Evolutionary conservation across 176 grass and related monocot species (phyloP).

Genomic region (Ananas comosus): DNA sequence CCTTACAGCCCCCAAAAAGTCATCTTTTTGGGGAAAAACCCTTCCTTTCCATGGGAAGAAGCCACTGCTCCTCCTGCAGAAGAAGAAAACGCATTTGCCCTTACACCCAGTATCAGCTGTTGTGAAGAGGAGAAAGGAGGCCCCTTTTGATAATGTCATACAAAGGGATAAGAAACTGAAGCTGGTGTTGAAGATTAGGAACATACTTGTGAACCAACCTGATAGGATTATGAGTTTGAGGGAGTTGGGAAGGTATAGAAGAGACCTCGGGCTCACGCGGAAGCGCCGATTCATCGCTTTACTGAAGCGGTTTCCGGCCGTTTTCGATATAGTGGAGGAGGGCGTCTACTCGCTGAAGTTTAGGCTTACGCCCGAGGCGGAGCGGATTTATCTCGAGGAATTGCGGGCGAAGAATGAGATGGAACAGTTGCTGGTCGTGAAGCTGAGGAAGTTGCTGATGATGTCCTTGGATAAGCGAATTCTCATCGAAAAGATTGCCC

Average conservation of each 20-base stretch:
- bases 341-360: constrained; percentile 80
- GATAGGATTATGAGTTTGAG: constrained; percentile 82
- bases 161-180: constrained; percentile 97
- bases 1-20: constrained; percentile 3
- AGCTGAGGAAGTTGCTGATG: constrained; percentile 93
- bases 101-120: constrained; percentile 22
- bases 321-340: constrained; percentile 85
- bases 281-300: constrained; percentile 93
- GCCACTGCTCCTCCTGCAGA: constrained; percentile 19
- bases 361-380: constrained; percentile 64
- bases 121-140: constrained; percentile 84
- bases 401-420: constrained; percentile 62
- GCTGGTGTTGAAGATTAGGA: constrained; percentile 82
- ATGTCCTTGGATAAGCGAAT: constrained; percentile 64
- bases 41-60: constrained; percentile 23
- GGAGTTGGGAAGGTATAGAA: constrained; percentile 80
- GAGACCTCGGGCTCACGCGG: constrained; percentile 78
- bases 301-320: constrained; percentile 67
- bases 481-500: constrained; percentile 75
- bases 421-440: constrained; percentile 55
- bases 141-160: constrained; percentile 80
- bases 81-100: constrained; percentile 13
- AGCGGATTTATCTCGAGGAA: constrained; percentile 88
- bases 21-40: constrained; percentile 20
- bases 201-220: constrained; percentile 63